Evolutionary conservation across 352 stramenopile species (phyloP).

Genomic region (Globisporangium barbulae): DNA sequence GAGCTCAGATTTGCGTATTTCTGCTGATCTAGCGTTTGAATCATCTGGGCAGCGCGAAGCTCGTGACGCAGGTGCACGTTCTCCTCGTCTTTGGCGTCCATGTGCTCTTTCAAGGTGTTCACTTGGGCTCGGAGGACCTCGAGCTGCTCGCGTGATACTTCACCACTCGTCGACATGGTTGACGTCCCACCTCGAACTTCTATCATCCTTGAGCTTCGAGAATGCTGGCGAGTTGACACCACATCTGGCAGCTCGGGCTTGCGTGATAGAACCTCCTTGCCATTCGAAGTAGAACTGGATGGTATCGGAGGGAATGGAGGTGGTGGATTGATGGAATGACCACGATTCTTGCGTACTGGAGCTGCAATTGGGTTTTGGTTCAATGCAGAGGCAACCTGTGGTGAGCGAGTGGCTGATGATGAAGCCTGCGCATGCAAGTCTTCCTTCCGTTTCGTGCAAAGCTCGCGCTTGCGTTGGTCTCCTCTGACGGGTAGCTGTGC

Average conservation of each 20-base stretch:
- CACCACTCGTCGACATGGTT: background rate
- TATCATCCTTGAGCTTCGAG: background rate
- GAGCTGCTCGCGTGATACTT: background rate
- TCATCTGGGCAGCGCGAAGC: slow-evolving; percentile 19
- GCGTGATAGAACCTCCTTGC: background rate
- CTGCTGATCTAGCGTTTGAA: slow-evolving; percentile 28
- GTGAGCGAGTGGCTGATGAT: background rate
- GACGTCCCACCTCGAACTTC: background rate
- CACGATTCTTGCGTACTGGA: background rate
- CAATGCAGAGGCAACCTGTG: no score
- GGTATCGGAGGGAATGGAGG: background rate
- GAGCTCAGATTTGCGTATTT: slow-evolving; percentile 26
- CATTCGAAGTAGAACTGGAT: background rate
- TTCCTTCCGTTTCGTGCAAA: slow-evolving; percentile 29
- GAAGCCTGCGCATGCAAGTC: slow-evolving; percentile 11
- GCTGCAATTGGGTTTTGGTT: background rate
- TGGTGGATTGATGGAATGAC: background rate
- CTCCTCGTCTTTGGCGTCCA: slow-evolving; percentile 16
- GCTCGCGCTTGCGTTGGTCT: slow-evolving; percentile 17
- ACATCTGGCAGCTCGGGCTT: background rate
- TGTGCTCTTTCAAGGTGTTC: background rate
- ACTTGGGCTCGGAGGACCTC: background rate
- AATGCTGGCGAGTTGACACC: background rate
- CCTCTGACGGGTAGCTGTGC: background rate
- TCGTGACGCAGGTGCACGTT: slow-evolving; percentile 14